phyloP scores from a whole-genome alignment of 176 grass and related monocot species.

The Poa pratensis region DNA sequence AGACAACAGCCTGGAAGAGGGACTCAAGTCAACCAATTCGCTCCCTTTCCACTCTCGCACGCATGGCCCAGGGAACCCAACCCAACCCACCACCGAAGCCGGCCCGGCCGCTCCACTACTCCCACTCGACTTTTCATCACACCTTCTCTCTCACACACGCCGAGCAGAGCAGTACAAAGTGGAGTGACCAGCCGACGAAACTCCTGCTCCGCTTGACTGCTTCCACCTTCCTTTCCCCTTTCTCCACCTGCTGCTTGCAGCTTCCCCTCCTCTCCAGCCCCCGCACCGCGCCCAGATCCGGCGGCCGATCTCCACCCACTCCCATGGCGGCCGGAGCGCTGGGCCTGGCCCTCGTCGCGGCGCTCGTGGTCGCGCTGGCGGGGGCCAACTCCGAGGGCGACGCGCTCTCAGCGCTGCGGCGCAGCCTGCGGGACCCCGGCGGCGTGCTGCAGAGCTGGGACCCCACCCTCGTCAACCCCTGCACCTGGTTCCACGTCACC shows the following conservation, averaged over 20 bases:
- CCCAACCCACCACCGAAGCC: slow-evolving; percentile 40
- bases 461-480: slow-evolving; percentile 90
- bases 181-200: not conserved
- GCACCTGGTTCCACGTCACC: slow-evolving; percentile 99
- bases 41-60: slow-evolving; percentile 3
- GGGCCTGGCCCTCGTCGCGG: slow-evolving; percentile 29
- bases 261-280: not conserved
- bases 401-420: slow-evolving; percentile 76
- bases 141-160: not conserved
- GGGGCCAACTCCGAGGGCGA: slow-evolving; percentile 85
- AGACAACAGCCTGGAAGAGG: not conserved
- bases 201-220: too few species aligned
- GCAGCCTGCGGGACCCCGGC: slow-evolving; percentile 83
- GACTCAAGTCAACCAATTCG: not conserved
- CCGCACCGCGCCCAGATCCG: slow-evolving; percentile 41
- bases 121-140: not conserved
- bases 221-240: not conserved
- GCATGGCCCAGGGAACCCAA: slow-evolving; percentile 40
- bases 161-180: slow-evolving; percentile 31
- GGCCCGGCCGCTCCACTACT: slow-evolving; percentile 36
- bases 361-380: slow-evolving; percentile 41
- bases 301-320: not conserved
- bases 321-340: slow-evolving; percentile 34
- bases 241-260: slow-evolving; percentile 21
- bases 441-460: slow-evolving; percentile 97